Evolutionary conservation across 257 asterid genomes (phyloP), one percentile per base, ranked within the genome.

Genomic region (Rehmannia glutinosa): DNA sequence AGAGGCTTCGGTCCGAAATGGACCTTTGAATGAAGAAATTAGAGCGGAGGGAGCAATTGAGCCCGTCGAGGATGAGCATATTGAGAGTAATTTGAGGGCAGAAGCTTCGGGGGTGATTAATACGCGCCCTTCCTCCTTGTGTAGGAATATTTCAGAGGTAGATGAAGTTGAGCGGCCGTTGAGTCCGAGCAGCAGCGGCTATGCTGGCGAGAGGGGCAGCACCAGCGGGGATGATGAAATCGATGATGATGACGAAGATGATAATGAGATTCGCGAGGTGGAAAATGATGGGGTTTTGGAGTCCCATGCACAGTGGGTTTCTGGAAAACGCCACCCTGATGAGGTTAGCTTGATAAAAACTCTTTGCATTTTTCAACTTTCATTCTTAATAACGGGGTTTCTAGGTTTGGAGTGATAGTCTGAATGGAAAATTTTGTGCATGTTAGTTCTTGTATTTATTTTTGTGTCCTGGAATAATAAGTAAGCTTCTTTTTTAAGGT

Each of bases 121-220:
- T 39, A 84, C 62, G 78, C 55, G 71, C 50, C 19, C 46, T 13
- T 63, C 83, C 20, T 63, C 39, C 19, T 27, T 17, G 64, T 81
- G 91, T 95, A 74, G 86, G 73, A 74, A 72, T 58, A 69, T 25
- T 47, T 70, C 72, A 3, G 90, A 86, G 72, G 80, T 33, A 13
- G 89, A 81, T 52, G 94, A 89, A 73, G 67, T 45, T 57, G 95
- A 78, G 66, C 86, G 72, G 75, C 84, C 83, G 46, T 54, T 83
- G 72, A 94, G 97, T 71, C 96, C 96, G 28, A 85, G 95, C 68
- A 94, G 99, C 76, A 91, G 97, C 62, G 99, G 97, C 11, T 94
- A 94, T 69, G 97, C 96, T 1, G 99, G 90, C 23, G 99, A 84
- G 82, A 84, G 80, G 79, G 99, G 99, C 57, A 94, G 97, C 80